phyloP scores from a whole-genome alignment of 768 basidiomycete species.

The Phanerochaete sordida region DNA sequence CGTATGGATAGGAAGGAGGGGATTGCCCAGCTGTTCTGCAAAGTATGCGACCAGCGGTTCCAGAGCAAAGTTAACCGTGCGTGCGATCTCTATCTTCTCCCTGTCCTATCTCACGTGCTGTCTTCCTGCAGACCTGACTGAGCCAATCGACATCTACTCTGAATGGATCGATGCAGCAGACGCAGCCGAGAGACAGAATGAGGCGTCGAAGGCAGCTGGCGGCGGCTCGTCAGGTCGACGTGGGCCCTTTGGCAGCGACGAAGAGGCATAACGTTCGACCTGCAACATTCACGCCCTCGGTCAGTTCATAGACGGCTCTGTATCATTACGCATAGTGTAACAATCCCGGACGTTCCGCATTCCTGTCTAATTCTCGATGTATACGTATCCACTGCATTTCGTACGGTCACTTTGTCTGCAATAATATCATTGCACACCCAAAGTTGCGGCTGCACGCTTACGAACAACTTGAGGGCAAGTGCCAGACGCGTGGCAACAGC shows the following conservation, averaged over 20 bases:
- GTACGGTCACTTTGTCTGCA: neutral
- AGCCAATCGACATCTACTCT: slow-evolving; percentile 86
- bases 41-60: slow-evolving; percentile 82
- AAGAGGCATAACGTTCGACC: slow-evolving; percentile 27
- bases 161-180: slow-evolving; percentile 92
- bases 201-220: slow-evolving; percentile 39
- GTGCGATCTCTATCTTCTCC: neutral
- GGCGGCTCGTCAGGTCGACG: slow-evolving; percentile 53
- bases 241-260: slow-evolving; percentile 43
- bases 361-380: slow-evolving; percentile 4
- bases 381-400: neutral
- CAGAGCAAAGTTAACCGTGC: slow-evolving; percentile 85
- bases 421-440: neutral
- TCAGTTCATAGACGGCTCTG: neutral
- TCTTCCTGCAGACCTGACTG: slow-evolving; percentile 63
- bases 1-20: slow-evolving; percentile 85
- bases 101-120: slow-evolving; percentile 2
- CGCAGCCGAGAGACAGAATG: slow-evolving; percentile 66
- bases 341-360: slow-evolving; percentile 2
- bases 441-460: neutral
- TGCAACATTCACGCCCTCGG: neutral
- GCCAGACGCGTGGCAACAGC: slow-evolving; percentile 24
- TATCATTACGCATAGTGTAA: slow-evolving; percentile 8
- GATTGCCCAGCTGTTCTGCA: slow-evolving; percentile 74
- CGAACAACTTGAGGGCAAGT: neutral